These are phyloP conservation scores for Hevea brasiliensis DNA, from an alignment of 345 rosid genomes.

Conservation along the genomic window DNA sequence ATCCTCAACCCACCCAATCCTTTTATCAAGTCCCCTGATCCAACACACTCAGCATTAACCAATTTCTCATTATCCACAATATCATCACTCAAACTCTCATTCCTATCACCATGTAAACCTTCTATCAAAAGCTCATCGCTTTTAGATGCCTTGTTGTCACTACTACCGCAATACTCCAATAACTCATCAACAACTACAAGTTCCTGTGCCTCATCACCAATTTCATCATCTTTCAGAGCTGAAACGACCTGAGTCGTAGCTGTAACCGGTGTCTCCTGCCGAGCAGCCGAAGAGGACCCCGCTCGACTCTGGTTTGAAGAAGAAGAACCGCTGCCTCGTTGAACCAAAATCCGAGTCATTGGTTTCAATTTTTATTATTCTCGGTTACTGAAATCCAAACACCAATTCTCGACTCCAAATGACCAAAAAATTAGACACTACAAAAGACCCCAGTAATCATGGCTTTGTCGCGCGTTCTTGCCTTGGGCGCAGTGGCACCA, in stretches of 20 bases:
- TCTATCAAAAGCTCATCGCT: slow-evolving; percentile 47
- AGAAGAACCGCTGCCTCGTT: slow-evolving; percentile 83
- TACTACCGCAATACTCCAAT: slow-evolving; percentile 42
- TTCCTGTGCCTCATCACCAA: slow-evolving; percentile 51
- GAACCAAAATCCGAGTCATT: slow-evolving; percentile 96
- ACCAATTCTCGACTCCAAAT: slow-evolving; percentile 21
- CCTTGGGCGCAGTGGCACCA: slow-evolving; percentile 76
- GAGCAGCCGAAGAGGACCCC: slow-evolving; percentile 54
- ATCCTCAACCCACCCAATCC: slow-evolving; percentile 43
- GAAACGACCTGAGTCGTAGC: slow-evolving; percentile 41
- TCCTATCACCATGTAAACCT: slow-evolving; percentile 29
- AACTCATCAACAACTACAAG: slow-evolving; percentile 50
- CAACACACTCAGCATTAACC: slow-evolving; percentile 38
- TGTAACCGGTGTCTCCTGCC: slow-evolving; percentile 50
- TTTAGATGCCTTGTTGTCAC: slow-evolving; percentile 43
- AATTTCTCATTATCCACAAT: slow-evolving; percentile 36
- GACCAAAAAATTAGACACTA: slow-evolving; percentile 35
- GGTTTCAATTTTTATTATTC: slow-evolving; percentile 12
- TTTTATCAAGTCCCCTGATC: slow-evolving; percentile 31
- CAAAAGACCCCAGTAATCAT: slow-evolving; percentile 35
- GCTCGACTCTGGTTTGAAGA: slow-evolving; percentile 77
- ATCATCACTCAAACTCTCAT: slow-evolving; percentile 40
- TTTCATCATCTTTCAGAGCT: slow-evolving; percentile 61
- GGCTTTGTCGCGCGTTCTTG: slow-evolving; percentile 81
- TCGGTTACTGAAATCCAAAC: slow-evolving; percentile 14